phyloP scores from a whole-genome alignment of 768 basidiomycete genomes.

The Crassisporium funariophilum region DNA sequence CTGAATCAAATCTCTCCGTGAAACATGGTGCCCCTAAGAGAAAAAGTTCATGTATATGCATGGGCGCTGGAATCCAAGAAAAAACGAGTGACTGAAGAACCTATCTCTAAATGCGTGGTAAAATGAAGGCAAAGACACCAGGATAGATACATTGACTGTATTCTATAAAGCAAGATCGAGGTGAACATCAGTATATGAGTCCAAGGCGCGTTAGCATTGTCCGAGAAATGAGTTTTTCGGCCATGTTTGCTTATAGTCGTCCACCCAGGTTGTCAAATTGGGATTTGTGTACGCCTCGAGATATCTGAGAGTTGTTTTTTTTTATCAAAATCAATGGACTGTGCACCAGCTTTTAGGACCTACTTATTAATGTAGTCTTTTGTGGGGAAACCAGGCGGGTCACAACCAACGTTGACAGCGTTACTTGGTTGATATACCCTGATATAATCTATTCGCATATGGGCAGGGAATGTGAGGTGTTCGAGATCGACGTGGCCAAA shows the following conservation, averaged over 20 bases:
- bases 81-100: no score
- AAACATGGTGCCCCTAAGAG: no score
- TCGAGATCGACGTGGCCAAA: slow-evolving; percentile 75
- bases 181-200: no score
- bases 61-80: no score
- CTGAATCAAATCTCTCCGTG: no score
- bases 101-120: no score
- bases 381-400: slow-evolving; percentile 69
- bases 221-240: slow-evolving; percentile 59
- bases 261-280: slow-evolving; percentile 55
- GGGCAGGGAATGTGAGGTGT: slow-evolving; percentile 68
- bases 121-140: no score
- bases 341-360: no score
- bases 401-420: slow-evolving; percentile 71
- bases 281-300: slow-evolving; percentile 73
- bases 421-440: slow-evolving; percentile 73
- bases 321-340: not conserved
- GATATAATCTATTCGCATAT: slow-evolving; percentile 49
- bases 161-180: no score
- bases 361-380: slow-evolving; percentile 69
- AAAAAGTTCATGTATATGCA: no score
- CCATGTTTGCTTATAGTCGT: slow-evolving; percentile 53
- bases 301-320: slow-evolving; percentile 37
- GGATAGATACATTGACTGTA: no score
- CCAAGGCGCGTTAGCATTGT: slow-evolving; percentile 41